These are phyloP conservation scores for Cyclanthera cordifolia DNA, from an alignment of 306 rosid genomes.

Conservation along the genomic window DNA sequence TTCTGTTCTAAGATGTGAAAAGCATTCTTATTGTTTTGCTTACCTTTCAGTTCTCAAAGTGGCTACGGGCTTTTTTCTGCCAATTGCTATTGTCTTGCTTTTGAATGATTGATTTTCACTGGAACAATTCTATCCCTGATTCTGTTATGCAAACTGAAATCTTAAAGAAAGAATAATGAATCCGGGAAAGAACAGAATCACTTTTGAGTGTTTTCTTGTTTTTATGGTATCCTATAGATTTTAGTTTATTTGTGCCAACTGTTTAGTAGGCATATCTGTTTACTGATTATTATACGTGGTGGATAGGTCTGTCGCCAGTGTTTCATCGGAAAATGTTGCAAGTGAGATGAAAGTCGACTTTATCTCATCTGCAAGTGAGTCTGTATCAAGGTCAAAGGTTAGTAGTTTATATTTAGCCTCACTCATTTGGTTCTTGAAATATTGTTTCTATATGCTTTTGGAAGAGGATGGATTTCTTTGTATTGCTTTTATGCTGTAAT, in stretches of 20 bases:
- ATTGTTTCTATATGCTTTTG: background rate
- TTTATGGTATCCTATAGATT: background rate
- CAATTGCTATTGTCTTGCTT: background rate
- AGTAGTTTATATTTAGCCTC: conserved; percentile 16
- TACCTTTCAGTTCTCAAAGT: background rate
- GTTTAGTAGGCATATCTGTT: background rate
- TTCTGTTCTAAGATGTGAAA: background rate
- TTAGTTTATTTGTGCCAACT: background rate
- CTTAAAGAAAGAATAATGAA: background rate
- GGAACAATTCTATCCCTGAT: background rate
- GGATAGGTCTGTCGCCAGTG: conserved; percentile 43
- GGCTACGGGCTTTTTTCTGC: background rate
- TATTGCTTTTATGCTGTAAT: no score
- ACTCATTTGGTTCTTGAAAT: background rate
- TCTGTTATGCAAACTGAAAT: background rate
- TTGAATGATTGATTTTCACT: background rate
- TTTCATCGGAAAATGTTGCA: conserved; percentile 53
- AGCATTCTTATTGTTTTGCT: background rate
- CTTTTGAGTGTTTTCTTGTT: background rate
- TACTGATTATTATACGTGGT: conserved; percentile 12
- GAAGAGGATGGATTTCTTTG: background rate
- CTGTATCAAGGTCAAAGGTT: conserved; percentile 50
- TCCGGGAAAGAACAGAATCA: background rate
- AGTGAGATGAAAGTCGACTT: conserved; percentile 37
- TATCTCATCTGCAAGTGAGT: conserved; percentile 45